A percentile compares a stretch with the other conserved stretches of the same genome.
Conservation (phyloP, 192 early-diverging fungal genomes). For the Pilaira anomala region DNA sequence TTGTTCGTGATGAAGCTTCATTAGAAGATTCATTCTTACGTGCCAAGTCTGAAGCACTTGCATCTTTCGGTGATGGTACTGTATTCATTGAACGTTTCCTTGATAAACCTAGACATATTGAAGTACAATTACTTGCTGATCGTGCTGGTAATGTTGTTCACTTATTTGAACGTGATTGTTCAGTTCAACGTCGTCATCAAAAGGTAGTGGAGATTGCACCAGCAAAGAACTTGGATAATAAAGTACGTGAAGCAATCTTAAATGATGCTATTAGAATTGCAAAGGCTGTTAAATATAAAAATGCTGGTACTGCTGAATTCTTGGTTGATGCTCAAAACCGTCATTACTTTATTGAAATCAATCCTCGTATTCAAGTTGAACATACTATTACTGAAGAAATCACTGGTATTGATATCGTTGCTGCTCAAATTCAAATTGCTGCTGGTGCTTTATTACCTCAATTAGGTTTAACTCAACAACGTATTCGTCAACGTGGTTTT, state of each 20-base stretch:
- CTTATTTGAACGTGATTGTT: conserved; percentile 95
- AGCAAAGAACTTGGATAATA: conserved; percentile 65
- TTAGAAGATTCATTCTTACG: conserved; percentile 80
- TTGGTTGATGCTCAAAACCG: conserved; percentile 82
- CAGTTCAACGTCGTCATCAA: conserved; percentile 95
- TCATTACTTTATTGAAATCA: conserved; percentile 98
- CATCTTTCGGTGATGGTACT: conserved; percentile 95
- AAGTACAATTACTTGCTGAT: conserved; percentile 94
- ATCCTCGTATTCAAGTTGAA: conserved; percentile 98
- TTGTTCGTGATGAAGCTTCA: conserved; percentile 70
- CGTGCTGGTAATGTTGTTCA: conserved; percentile 84
- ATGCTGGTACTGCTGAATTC: conserved; percentile 97
- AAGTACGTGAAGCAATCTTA: conserved; percentile 73
- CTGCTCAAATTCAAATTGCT: conserved; percentile 93
- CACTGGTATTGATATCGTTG: conserved; percentile 92
- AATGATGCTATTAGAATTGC: conserved; percentile 92
- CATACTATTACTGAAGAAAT: conserved; percentile 98
- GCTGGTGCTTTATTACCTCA: conserved; percentile 78
- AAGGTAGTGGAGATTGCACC: conserved; percentile 95
- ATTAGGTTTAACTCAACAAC: conserved; percentile 77
- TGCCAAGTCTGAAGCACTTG: conserved; percentile 82
- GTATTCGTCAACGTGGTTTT: conserved; percentile 74
- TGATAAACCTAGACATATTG: conserved; percentile 91
- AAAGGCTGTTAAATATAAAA: conserved; percentile 83
- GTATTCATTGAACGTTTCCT: conserved; percentile 94